Evolutionary conservation across 2,329 filamentous ascomycete species (phyloP), one percentile per base, ranked within the genome.

Genomic region (Apiospora arundinis): DNA sequence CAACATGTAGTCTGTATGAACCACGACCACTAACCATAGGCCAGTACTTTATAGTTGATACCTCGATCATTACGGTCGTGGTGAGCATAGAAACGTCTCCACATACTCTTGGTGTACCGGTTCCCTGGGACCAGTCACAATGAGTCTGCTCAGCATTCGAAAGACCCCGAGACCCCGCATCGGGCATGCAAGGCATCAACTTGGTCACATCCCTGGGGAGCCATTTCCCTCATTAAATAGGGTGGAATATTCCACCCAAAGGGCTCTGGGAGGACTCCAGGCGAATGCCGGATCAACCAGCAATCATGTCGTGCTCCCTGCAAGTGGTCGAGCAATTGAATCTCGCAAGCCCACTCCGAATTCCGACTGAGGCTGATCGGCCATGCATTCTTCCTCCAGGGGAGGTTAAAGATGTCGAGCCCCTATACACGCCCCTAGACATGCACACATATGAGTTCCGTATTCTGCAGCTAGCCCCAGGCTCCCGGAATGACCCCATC

Each of bases 141-240:
- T 8, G 49, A 32, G 16, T 56, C 6, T 32, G 16, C 2, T 1
- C n/a, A n/a, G 7, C 14, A 32, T 56, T 32, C 32, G 32, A 6
- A 32, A 32, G 32, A 32, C 32, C 32, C 6, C 32, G 32, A 32
- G 25, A 56, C 25, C 49, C 49, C 49, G 49, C 49, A 32, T 56
- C 49, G 16, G 49, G 49, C 25, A 21, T 32, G 49, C 49, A 56
- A 56, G 49, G 49, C 49, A 56, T 56, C 49, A 56, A 32, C 49
- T 32, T 56, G 25, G 16, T 18, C 5, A 14, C 6, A 56, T 56
- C 1, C 25, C 25, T 32, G 25, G 23, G 49, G 4, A 5, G 14
- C 12, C 49, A 16, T 32, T 9, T n/a, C 49, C 12, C 11, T 32
- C 1, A 21, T 32, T 32, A 18, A 32, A 8, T 21, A 6, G 18